phyloP scores from a whole-genome alignment of 169 alveolate species.

The Plasmodium yoelii region DNA sequence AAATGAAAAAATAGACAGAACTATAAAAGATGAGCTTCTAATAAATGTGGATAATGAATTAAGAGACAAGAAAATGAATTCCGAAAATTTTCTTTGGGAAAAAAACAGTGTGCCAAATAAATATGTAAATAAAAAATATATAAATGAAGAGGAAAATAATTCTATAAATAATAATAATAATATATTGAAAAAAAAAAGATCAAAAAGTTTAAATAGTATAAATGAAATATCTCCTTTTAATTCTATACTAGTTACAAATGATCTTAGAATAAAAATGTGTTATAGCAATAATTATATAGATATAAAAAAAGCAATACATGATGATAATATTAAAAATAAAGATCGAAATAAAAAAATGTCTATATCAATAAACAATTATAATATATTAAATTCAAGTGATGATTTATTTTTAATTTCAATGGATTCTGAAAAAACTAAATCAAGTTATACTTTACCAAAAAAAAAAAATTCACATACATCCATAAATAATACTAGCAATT shows the following conservation, averaged over 20 bases:
- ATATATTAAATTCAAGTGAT: slow-evolving; percentile 28
- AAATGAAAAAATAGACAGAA: no score
- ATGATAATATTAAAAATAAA: neutral
- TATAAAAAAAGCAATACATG: slow-evolving; percentile 1
- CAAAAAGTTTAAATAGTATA: slow-evolving; percentile 23
- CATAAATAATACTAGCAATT: neutral
- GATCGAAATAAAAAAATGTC: neutral
- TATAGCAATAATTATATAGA: slow-evolving; percentile 55
- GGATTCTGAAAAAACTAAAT: slow-evolving; percentile 54
- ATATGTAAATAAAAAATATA: no score
- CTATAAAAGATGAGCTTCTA: no score
- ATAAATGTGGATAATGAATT: no score
- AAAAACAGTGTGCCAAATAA: no score
- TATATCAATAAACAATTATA: neutral
- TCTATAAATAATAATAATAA: neutral
- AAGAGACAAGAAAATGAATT: no score
- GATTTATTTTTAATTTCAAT: slow-evolving; percentile 51
- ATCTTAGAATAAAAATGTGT: slow-evolving; percentile 38
- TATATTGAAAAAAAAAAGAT: slow-evolving; percentile 16
- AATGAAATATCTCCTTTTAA: neutral
- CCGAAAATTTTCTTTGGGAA: no score
- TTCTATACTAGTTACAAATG: slow-evolving; percentile 44
- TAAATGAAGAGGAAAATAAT: no score
- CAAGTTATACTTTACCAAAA: neutral
- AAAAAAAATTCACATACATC: slow-evolving; percentile 1